Conservation (phyloP, 352 stramenopile genomes). For the Pythium rhizo-oryzae region DNA sequence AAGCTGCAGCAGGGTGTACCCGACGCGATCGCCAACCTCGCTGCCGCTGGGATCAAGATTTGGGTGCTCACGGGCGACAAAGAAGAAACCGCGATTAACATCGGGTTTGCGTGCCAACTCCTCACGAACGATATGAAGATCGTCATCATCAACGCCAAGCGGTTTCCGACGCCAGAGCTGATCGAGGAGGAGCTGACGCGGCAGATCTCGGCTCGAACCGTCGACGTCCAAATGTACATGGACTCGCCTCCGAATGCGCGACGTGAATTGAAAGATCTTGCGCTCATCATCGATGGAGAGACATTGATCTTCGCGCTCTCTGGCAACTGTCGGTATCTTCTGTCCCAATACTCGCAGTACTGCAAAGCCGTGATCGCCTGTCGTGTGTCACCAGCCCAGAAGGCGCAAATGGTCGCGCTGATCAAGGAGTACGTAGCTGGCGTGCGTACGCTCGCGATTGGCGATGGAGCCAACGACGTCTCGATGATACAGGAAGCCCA, state of each 20-base stretch:
- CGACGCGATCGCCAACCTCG: conserved; percentile 85
- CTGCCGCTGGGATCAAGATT: conserved; percentile 92
- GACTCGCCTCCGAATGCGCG: conserved; percentile 43
- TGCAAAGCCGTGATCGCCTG: conserved; percentile 90
- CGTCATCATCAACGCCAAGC: conserved; percentile 64
- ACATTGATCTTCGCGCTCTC: conserved; percentile 61
- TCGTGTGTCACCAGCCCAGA: conserved; percentile 85
- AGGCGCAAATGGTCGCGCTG: conserved; percentile 82
- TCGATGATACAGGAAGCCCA: conserved; percentile 95
- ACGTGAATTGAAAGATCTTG: conserved; percentile 56
- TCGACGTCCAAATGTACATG: conserved; percentile 54
- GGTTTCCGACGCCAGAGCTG: conserved; percentile 45
- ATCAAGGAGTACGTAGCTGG: conserved; percentile 78
- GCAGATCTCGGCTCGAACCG: conserved; percentile 44
- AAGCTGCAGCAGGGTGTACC: conserved; percentile 92
- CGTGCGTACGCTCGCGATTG: conserved; percentile 87
- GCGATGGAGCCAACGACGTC: conserved; percentile 96
- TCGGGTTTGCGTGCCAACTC: conserved; percentile 90
- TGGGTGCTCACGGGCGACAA: conserved; percentile 96
- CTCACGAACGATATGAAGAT: conserved; percentile 85
- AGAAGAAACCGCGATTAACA: conserved; percentile 95
- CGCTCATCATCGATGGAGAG: conserved; percentile 82
- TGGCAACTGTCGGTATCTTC: conserved; percentile 39
- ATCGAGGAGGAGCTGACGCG: conserved; percentile 54
- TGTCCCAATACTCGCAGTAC: conserved; percentile 75